Evolutionary conservation across 441 rosid species (phyloP), one percentile per base, ranked within the genome.

Genomic region (Capsella rubella): DNA sequence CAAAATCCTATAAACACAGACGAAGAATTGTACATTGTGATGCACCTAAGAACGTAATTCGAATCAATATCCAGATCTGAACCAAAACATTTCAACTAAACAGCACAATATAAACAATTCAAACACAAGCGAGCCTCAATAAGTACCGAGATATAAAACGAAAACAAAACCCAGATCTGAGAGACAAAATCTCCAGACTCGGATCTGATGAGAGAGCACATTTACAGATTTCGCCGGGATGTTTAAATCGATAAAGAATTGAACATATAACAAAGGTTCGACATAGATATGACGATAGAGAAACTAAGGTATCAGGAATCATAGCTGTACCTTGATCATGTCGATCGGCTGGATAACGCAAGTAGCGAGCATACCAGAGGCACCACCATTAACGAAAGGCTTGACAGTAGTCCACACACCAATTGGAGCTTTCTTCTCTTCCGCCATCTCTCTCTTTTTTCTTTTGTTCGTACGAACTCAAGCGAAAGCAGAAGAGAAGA

Each of bases 311-410:
- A 15, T 13, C 28, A 2, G 47, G 27, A 9, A 62, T 52, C 5
- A 16, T 47, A 11, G 3, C 2, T 42, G n/a, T 75, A 95, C 98
- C 99, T 95, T 95, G 79, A 95, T 71, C 99, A 95, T 95, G 56
- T 95, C 99, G 77, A 95, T 77, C 62, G 99, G 99, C 73, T 95
- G 99, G 76, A 95, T 87, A 78, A 91, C 98, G 80, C 97, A 91
- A 79, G 99, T 95, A 34, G 99, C 99, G 58, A 93, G 97, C 99
- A 95, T 95, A 25, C 99, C 99, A 50, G 99, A 90, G 62, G 91
- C 82, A 37, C 99, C 99, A 3, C 99, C 99, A 84, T 95, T 95
- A 71, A 85, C 91, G 79, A 95, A 95, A 9, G 99, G 99, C 85
- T 91, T 93, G 14, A 90, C 81, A 12, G 88, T 78, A 28, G 84